These are phyloP conservation scores for Neonectria sp. DNA, from an alignment of 2,329 filamentous ascomycete genomes.

Conservation along the genomic window DNA sequence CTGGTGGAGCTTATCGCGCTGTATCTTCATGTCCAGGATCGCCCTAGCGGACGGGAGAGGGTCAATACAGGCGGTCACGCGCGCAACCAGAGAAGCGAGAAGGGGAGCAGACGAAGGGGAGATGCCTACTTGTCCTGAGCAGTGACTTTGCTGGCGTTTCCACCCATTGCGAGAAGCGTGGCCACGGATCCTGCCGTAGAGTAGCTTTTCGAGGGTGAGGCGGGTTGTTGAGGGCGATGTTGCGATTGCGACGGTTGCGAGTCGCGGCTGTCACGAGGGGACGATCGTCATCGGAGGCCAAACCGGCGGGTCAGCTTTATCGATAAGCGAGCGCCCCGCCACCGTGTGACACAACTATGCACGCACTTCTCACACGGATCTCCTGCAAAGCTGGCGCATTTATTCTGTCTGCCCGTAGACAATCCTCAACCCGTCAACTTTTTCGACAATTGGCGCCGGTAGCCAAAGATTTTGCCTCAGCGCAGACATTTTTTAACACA, in stretches of 20 bases:
- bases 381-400: too few relatives aligned
- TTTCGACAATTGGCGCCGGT: background rate
- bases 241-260: constrained; percentile 25
- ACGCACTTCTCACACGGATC: background rate
- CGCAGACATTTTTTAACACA: constrained; percentile 17
- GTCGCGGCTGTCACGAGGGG: constrained; percentile 45
- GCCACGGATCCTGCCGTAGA: constrained; percentile 20
- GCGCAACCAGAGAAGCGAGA: constrained; percentile 36
- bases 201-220: constrained; percentile 13
- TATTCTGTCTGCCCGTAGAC: background rate
- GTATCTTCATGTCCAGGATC: constrained; percentile 97
- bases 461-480: constrained; percentile 7
- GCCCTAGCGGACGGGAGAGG: constrained; percentile 71
- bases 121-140: constrained; percentile 85
- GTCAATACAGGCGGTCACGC: constrained; percentile 34
- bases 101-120: constrained; percentile 14
- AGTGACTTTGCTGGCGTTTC: constrained; percentile 70
- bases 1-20: constrained; percentile 96
- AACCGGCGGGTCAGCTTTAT: constrained; percentile 40
- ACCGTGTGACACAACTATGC: constrained; percentile 11
- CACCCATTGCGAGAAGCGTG: constrained; percentile 62
- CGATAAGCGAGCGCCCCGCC: constrained; percentile 39
- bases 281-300: constrained; percentile 46
- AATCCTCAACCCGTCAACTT: constrained; percentile 1
- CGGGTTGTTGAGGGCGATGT: constrained; percentile 12